Evolutionary conservation across 140 eudicot species (phyloP), one percentile per base, ranked within the genome.

Genomic region (Flaveria floridana): DNA sequence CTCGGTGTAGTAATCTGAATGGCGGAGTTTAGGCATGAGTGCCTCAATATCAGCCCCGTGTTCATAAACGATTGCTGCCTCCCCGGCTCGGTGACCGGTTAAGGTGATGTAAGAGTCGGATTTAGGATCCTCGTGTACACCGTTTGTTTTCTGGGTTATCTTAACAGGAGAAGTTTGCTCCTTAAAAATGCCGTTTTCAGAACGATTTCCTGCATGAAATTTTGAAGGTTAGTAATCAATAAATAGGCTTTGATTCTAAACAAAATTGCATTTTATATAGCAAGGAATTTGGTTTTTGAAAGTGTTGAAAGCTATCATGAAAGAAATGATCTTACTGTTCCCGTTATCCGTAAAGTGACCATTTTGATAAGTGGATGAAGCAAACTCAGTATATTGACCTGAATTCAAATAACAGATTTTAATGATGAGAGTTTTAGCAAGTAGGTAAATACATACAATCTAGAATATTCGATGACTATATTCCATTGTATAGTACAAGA

Each of bases 41-140:
- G 96, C 96, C 74, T 94, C 99, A 3, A 94, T 82, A 72, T 85
- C 96, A 14, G 97, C 97, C 13, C 98, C 98, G 65, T 93, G 97
- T 79, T 93, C 98, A 48, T 88, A 90, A 1, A 84, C 98, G 14
- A 93, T 93, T 42, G 97, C 98, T 12, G 98, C 98, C 68, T 93
- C 98, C 25, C 97, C 97, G 23, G 98, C 98, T 81, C 98, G 80
- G 74, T 90, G 96, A 21, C 98, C 95, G 0, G 87, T 84, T 20
- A 92, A 80, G 46, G 88, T 77, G 41, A 89, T 87, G 81, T 81
- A 89, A 4, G 96, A 84, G 71, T 82, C 91, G 6, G 83, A 87
- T 85, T 80, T 89, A 21, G 83, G 84, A 30, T 81, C 86, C 25
- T 84, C 91, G 7, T 82, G 79, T 57, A 65, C 23, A 18, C 92